Evolutionary conservation across 768 basidiomycete species (phyloP).

Genomic region (Asterophora parasitica): DNA sequence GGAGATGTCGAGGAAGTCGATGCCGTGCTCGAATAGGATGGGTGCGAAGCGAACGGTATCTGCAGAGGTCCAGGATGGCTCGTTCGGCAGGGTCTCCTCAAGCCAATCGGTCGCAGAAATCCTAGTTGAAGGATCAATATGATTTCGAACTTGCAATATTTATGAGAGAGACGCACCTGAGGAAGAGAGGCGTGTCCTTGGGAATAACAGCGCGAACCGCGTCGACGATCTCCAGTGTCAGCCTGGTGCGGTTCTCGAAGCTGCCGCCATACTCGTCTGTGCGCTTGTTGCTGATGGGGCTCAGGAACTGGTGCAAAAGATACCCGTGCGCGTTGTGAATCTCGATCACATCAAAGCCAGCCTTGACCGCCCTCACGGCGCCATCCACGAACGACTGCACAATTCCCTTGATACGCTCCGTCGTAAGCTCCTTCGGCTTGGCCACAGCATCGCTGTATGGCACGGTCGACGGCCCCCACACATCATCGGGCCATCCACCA

Average conservation of each 20-base stretch:
- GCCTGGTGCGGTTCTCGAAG: slow-evolving; percentile 62
- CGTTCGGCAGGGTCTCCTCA: slow-evolving; percentile 50
- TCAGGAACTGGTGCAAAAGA: slow-evolving; percentile 51
- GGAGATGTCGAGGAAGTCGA: slow-evolving; percentile 75
- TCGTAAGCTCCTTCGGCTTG: slow-evolving; percentile 50
- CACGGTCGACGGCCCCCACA: slow-evolving; percentile 54
- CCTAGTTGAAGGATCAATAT: slow-evolving; percentile 21
- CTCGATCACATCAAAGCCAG: slow-evolving; percentile 59
- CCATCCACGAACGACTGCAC: slow-evolving; percentile 51
- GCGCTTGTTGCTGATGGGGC: slow-evolving; percentile 56
- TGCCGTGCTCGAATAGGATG: slow-evolving; percentile 56
- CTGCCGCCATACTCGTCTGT: slow-evolving; percentile 69
- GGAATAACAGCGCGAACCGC: slow-evolving; percentile 59
- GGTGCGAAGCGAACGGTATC: slow-evolving; percentile 61
- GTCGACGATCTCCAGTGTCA: slow-evolving; percentile 60
- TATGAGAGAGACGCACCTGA: slow-evolving; percentile 40
- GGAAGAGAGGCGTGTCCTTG: slow-evolving; percentile 61
- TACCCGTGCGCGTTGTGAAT: slow-evolving; percentile 67
- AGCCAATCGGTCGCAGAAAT: slow-evolving; percentile 76
- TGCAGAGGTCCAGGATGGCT: slow-evolving; percentile 62
- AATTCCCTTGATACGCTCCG: slow-evolving; percentile 52
- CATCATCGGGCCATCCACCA: slow-evolving; percentile 51
- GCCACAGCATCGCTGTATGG: slow-evolving; percentile 40
- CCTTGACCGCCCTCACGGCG: slow-evolving; percentile 47
- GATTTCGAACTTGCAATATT: slow-evolving; percentile 7